Evolutionary conservation across 1,284 basidiomycete species (phyloP).

Genomic region (Anthracocystis walkeri): DNA sequence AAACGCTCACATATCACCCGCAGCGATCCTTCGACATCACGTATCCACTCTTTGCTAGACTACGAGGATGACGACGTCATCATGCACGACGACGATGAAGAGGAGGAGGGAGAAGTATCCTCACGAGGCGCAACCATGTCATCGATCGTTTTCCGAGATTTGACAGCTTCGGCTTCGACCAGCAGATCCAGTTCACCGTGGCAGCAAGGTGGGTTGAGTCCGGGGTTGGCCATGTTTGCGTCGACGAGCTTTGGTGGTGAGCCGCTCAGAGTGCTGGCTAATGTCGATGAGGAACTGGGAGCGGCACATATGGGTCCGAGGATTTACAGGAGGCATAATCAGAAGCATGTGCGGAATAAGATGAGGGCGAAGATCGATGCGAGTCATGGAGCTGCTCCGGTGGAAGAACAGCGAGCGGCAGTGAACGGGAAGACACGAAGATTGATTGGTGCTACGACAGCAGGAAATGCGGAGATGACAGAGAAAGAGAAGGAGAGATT

Average conservation of each 20-base stretch:
- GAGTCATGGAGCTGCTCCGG: neutral
- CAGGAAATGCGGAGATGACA: neutral
- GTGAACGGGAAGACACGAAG: neutral
- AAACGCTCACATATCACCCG: conserved; percentile 42
- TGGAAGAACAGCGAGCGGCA: no score
- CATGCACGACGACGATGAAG: conserved; percentile 21
- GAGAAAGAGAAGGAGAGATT: conserved; percentile 6
- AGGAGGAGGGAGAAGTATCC: conserved; percentile 37
- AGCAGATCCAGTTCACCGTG: conserved; percentile 32
- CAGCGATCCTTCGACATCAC: conserved; percentile 28
- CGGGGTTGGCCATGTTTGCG: conserved; percentile 44
- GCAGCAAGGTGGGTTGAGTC: conserved; percentile 32
- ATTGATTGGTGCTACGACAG: neutral
- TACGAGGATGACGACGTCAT: conserved; percentile 18
- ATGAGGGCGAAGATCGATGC: conserved; percentile 36
- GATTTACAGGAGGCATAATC: conserved; percentile 47
- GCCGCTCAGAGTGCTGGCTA: conserved; percentile 36
- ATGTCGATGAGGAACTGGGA: conserved; percentile 45
- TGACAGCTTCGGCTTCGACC: conserved; percentile 25
- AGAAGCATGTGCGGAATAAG: conserved; percentile 34
- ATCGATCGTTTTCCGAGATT: conserved; percentile 48
- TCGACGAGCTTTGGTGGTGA: conserved; percentile 39
- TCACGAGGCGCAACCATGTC: conserved; percentile 49
- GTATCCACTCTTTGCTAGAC: conserved; percentile 32
- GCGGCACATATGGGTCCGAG: conserved; percentile 51